Evolutionary conservation across 768 basidiomycete genomes (phyloP).

Genomic region (Mycena chlorophos): DNA sequence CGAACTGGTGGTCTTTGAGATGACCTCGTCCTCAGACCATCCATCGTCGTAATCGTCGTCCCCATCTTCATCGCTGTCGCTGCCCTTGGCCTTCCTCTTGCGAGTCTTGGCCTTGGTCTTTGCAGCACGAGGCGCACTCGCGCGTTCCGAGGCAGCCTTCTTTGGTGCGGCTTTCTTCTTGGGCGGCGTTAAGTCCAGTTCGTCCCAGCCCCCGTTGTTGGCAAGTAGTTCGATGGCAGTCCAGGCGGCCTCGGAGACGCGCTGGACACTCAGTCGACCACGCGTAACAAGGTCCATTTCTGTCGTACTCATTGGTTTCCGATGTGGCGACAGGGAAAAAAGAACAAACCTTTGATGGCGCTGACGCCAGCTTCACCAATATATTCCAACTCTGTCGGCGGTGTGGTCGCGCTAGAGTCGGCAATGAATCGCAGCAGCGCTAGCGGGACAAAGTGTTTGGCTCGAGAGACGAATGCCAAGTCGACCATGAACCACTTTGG

Average conservation of each 20-base stretch:
- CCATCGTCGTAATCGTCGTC: constrained; percentile 16
- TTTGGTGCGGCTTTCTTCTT: constrained; percentile 27
- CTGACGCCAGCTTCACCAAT: constrained; percentile 60
- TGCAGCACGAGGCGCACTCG: constrained; percentile 7
- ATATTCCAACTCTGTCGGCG: constrained; percentile 63
- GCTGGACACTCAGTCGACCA: constrained; percentile 87
- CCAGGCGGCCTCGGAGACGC: constrained; percentile 68
- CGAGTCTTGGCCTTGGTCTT: constrained; percentile 17
- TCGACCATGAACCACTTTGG: constrained; percentile 97
- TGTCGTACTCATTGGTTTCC: constrained; percentile 26
- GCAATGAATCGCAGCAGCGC: constrained; percentile 70
- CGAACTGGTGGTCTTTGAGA: constrained; percentile 22
- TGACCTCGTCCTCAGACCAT: constrained; percentile 11
- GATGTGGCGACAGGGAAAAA: not conserved
- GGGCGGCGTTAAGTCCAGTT: constrained; percentile 41
- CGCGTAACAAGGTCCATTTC: constrained; percentile 80
- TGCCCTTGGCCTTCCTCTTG: constrained; percentile 11
- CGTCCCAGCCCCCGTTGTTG: constrained; percentile 78
- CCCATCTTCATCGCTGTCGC: constrained; percentile 23
- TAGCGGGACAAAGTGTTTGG: constrained; percentile 75
- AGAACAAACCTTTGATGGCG: constrained; percentile 59
- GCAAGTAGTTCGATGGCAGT: constrained; percentile 60
- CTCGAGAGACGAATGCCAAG: constrained; percentile 62
- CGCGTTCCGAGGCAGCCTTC: constrained; percentile 12
- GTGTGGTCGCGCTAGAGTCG: constrained; percentile 32